phyloP scores from a whole-genome alignment of 2,329 filamentous ascomycete species.

The Scedosporium minutisporum region DNA sequence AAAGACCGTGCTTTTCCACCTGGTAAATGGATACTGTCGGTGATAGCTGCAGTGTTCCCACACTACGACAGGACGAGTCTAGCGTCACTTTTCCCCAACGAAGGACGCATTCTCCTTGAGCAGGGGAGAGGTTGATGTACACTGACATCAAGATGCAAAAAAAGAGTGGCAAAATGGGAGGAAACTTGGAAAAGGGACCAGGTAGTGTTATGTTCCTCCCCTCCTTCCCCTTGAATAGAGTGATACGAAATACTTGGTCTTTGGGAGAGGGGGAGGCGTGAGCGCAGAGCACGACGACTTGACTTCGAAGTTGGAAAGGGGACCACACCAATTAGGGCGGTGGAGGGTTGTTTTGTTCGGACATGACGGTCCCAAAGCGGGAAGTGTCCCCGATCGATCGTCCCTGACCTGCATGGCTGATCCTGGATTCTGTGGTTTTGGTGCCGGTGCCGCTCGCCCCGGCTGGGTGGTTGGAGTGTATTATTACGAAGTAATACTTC shows the following conservation, averaged over 20 bases:
- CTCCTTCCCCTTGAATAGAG: neutral
- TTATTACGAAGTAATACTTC: no score
- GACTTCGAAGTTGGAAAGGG: neutral
- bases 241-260: neutral
- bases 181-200: neutral
- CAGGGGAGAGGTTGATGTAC: neutral
- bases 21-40: neutral
- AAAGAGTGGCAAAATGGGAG: neutral
- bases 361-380: neutral
- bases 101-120: neutral
- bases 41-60: neutral
- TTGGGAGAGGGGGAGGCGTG: neutral
- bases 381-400: neutral
- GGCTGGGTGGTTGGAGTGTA: no score
- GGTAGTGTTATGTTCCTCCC: neutral
- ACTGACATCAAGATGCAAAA: neutral
- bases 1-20: neutral
- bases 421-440: neutral
- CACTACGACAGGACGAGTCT: neutral
- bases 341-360: neutral
- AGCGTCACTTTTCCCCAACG: neutral
- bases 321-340: neutral
- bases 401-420: neutral
- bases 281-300: neutral
- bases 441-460: neutral